These are phyloP conservation scores for Solanum corneliomulleri DNA, from an alignment of 257 asterid genomes.

Conservation along the genomic window DNA sequence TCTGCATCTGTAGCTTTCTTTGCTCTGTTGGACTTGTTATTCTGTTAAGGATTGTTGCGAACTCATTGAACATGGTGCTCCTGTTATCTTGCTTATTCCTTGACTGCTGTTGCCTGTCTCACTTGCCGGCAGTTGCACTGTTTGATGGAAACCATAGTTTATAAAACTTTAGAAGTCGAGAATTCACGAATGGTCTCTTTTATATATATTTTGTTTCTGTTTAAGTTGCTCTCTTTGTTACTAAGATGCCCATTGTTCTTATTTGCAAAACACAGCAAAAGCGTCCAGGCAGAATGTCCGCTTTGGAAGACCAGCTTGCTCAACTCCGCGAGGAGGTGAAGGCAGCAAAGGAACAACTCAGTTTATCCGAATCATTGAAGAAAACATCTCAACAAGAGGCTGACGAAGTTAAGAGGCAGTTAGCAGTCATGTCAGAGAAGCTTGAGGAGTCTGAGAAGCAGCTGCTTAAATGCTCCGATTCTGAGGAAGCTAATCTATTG, in stretches of 20 bases:
- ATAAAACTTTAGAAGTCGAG: not conserved
- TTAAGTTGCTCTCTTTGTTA: not conserved
- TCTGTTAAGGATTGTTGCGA: not conserved
- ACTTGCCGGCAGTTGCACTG: not conserved
- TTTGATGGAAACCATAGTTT: not conserved
- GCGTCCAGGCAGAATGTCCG: conserved; percentile 28
- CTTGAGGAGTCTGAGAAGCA: conserved; percentile 57
- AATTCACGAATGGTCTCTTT: not conserved
- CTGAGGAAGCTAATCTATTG: conserved; percentile 61
- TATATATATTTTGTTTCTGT: not conserved
- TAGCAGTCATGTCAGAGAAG: conserved; percentile 38
- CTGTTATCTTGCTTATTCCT: not conserved
- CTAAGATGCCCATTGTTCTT: not conserved
- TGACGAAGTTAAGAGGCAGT: conserved; percentile 54
- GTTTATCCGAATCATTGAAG: conserved; percentile 62
- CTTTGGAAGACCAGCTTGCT: conserved; percentile 54
- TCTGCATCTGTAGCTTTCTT: not conserved
- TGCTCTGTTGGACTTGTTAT: not conserved
- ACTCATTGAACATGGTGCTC: not conserved
- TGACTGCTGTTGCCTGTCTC: not conserved
- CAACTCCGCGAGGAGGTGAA: conserved; percentile 70
- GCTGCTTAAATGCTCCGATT: conserved; percentile 51
- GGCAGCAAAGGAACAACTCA: conserved; percentile 57
- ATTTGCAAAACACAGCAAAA: conserved; percentile 35
- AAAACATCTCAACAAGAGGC: conserved; percentile 53